These are phyloP conservation scores for Irpex lacteus DNA, from an alignment of 1,284 basidiomycete genomes.

Conservation along the genomic window DNA sequence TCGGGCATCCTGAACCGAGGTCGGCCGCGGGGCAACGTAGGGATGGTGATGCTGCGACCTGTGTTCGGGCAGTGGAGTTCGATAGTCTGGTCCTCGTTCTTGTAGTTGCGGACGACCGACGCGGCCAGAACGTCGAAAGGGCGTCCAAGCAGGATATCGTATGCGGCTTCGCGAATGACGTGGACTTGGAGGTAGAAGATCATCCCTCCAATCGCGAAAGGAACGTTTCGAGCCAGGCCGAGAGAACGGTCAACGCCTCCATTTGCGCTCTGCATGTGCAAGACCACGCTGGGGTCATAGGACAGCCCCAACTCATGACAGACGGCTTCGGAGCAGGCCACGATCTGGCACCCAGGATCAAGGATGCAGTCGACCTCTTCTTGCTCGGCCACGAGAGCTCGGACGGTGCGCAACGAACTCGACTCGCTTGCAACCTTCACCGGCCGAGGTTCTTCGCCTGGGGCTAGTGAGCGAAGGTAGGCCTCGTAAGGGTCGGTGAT, in stretches of 20 bases:
- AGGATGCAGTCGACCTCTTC: constrained; percentile 20
- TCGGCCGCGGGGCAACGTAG: constrained; percentile 20
- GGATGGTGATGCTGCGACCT: constrained; percentile 16
- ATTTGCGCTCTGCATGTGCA: constrained; percentile 27
- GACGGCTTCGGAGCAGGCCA: constrained; percentile 24
- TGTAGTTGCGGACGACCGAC: no score
- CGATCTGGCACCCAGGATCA: constrained; percentile 24
- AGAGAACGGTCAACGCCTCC: no score
- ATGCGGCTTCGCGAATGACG: no score
- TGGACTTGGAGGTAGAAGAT: no score
- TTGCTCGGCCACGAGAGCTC: constrained; percentile 10
- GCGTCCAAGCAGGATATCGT: no score
- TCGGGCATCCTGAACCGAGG: constrained; percentile 3
- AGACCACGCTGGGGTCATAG: constrained; percentile 19
- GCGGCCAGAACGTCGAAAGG: no score
- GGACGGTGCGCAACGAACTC: constrained; percentile 13
- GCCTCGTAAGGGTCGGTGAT: constrained; percentile 13
- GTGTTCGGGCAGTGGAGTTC: no score
- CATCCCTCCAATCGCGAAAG: no score
- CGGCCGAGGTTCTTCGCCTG: background rate
- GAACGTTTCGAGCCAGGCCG: no score
- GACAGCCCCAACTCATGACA: constrained; percentile 15
- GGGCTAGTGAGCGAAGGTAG: constrained; percentile 6
- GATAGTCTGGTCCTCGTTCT: no score
- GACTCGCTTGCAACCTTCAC: constrained; percentile 1